Evolutionary conservation across 495 filamentous ascomycete genomes (phyloP), one percentile per base, ranked within the genome.

Genomic region (Podospora fimiseda): DNA sequence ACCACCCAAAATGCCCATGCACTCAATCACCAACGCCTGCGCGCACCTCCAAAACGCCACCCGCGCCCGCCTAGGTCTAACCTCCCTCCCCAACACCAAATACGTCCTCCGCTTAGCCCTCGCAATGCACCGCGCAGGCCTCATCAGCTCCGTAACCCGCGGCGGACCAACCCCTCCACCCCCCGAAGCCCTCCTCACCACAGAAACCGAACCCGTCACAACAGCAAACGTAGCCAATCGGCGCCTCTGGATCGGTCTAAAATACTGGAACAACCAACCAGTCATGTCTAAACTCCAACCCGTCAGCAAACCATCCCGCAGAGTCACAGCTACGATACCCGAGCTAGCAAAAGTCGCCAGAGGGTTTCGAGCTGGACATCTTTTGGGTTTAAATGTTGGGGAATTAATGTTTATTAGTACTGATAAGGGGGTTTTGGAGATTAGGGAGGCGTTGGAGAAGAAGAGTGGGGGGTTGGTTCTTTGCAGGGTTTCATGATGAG

Each of bases 21-120:
- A 82, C 63, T 81, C 82, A 69, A 80, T 97, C 60, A 72, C 82
- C 48, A 69, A 92, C 76, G 80, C 90, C 61, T 95, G 88, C 73
- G 89, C 89, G 47, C 93, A 97, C 77, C 79, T 98, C 36, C 90
- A 95, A 74, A 98, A 98, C 76, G 88, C 87, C 61, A 85, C 87
- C 44, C 85, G 84, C 65, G 91, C 88, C 6, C 86, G 86, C 1
- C 82, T 98, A 2, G 88, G 87, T 52, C 77, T 95, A 2, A 96
- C 94, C 38, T 93, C 89, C 6, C 78, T 97, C 48, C 88, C 88
- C 40, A 82, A 82, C 70, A 85, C 81, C 30, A 90, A 89, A 51
- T 81, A 91, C 58, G 88, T 90, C 74, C 84, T 95, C 50, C 70
- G 67, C 20, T 77, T 97, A 6, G 76, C 81, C 38, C 81, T 92